Conservation (phyloP, 345 rosid species). For the Brassica incana region DNA sequence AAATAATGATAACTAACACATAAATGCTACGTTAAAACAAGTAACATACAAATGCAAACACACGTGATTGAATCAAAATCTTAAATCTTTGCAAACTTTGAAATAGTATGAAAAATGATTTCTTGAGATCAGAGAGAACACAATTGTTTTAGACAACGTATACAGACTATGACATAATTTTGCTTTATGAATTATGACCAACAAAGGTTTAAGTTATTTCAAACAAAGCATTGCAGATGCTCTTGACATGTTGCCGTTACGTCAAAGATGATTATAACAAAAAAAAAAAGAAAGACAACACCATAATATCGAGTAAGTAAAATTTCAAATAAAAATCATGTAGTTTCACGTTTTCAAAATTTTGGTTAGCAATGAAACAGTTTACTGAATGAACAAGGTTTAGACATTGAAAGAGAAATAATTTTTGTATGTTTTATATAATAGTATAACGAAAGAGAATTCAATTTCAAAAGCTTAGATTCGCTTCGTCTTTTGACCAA, state of each 20-base stretch:
- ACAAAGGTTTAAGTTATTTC: background rate
- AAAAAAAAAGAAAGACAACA: background rate
- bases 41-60: background rate
- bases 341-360: background rate
- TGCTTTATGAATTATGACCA: background rate
- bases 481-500: conserved; percentile 17
- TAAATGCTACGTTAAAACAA: background rate
- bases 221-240: background rate
- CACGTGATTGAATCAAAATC: background rate
- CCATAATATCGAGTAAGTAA: background rate
- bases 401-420: background rate
- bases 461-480: conserved; percentile 21
- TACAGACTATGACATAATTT: background rate
- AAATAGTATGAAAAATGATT: background rate
- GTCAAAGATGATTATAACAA: background rate
- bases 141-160: background rate
- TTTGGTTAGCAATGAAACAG: background rate
- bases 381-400: background rate
- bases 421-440: background rate
- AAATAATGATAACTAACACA: background rate
- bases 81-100: background rate
- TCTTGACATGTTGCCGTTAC: background rate
- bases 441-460: background rate
- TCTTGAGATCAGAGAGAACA: background rate
- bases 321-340: background rate